Evolutionary conservation across 108 stramenopile species (phyloP).

Genomic region (Skeletonema costatum): DNA sequence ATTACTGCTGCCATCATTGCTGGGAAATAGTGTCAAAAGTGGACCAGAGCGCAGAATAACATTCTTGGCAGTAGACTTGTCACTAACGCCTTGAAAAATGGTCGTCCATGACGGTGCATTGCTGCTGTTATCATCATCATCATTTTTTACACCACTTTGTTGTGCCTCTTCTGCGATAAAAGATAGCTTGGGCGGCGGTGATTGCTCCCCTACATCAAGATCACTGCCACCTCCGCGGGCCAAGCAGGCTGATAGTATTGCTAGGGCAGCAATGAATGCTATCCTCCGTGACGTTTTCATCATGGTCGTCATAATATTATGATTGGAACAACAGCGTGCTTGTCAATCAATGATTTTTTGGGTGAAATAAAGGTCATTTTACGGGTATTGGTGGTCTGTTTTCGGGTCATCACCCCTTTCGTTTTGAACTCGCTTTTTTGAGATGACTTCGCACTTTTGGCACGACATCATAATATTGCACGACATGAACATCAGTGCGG

Average conservation of each 20-base stretch:
- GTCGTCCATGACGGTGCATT: slow-evolving; percentile 3
- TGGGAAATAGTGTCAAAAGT: slow-evolving; percentile 12
- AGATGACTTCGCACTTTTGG: too few species aligned
- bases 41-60: slow-evolving; percentile 9
- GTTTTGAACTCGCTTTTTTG: too few species aligned
- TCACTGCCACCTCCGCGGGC: not conserved
- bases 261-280: not conserved
- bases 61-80: not conserved
- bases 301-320: not conserved
- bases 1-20: not conserved
- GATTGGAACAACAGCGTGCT: too few species aligned
- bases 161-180: slow-evolving; percentile 24
- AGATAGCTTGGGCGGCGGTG: slow-evolving; percentile 30
- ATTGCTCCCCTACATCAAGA: not conserved
- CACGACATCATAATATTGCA: too few species aligned
- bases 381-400: too few species aligned
- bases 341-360: too few species aligned
- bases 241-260: not conserved
- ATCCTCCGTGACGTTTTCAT: not conserved
- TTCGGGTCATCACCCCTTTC: too few species aligned
- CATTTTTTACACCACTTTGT: not conserved
- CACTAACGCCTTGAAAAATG: slow-evolving; percentile 10
- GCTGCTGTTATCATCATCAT: not conserved
- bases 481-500: too few species aligned
- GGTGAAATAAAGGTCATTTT: too few species aligned